A percentile compares a stretch with the other conserved stretches of the same genome.
These are phyloP conservation scores for Acmispon strigosus DNA, from an alignment of 306 rosid genomes.

Conservation along the genomic window DNA sequence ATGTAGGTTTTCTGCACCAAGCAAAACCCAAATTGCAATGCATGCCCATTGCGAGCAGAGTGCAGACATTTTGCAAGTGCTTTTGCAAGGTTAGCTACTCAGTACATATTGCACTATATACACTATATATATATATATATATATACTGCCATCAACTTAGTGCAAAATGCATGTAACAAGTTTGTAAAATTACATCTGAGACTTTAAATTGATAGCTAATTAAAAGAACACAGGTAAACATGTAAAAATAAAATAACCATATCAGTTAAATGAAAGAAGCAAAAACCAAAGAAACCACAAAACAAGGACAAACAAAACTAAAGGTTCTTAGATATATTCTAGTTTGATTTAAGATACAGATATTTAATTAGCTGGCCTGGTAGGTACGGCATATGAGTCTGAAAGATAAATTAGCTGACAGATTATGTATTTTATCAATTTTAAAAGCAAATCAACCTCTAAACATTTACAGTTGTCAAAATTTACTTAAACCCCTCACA, in stretches of 20 bases:
- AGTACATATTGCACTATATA: conserved; percentile 7
- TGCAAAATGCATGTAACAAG: conserved; percentile 11
- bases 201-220: conserved; percentile 2
- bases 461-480: not conserved
- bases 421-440: not conserved
- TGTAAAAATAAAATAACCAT: not conserved
- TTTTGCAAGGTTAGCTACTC: conserved; percentile 77
- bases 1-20: conserved; percentile 95
- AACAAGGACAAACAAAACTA: not conserved
- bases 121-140: too few species aligned
- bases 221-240: not conserved
- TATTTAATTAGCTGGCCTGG: not conserved
- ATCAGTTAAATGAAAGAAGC: not conserved
- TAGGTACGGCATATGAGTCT: not conserved
- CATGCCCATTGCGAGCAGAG: conserved; percentile 98
- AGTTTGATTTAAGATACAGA: not conserved
- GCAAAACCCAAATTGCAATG: conserved; percentile 87
- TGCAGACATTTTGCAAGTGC: conserved; percentile 99
- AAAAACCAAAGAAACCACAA: not conserved
- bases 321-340: not conserved
- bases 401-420: not conserved
- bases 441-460: not conserved
- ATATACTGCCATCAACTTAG: not conserved
- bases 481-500: not conserved
- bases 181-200: conserved; percentile 4